Evolutionary conservation across 1,284 basidiomycete species (phyloP), one percentile per base, ranked within the genome.

Genomic region (Apiotrichum gracile): DNA sequence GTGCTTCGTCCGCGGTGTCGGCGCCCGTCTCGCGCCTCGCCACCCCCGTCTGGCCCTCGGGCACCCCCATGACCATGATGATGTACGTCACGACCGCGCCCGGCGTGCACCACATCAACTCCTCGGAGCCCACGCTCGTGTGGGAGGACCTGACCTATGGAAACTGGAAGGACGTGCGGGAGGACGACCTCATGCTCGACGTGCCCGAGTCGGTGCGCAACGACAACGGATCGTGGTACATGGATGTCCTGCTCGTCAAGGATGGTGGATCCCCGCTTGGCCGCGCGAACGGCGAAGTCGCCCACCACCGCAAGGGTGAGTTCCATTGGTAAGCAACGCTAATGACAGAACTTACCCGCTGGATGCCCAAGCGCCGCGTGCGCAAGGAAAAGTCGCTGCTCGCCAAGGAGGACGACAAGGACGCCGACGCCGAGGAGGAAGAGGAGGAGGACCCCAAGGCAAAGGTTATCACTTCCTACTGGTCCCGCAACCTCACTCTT

Each of bases 91-190:
- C 75, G 78, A 82, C 37, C 70, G 35, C 24, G 22, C 25, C 34
- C 3, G n/a, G 21, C 16, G 52, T 66, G 33, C 54, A 55, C 12
- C 34, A 61, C 39, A 84, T 88, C 71, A 79, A 81, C 16, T 74
- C 61, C 13, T 22, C 24, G 16, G 38, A 19, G 17, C 64, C 72
- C 12, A 35, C 62, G 12, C 70, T 64, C 70, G 57, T 55, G 12
- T 96, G 91, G 88, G 78, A 85, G 40, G 86, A 87, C 61, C 82
- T 97, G 47, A 86, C 84, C 0, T 91, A 85, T 64, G 89, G 89
- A 34, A 81, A 90, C 63, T 92, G 84, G 82, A 82, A 81, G 39
- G 86, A 91, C 50, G 73, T 80, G 29, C 78, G 86, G 46, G 79
- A 79, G 7, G 81, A 80, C 52, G 81, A 88, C 47, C 81, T 85